A percentile compares a stretch with the other conserved stretches of the same genome.
Conservation (phyloP, 768 basidiomycete species). For the Suillus fuscotomentosus region DNA sequence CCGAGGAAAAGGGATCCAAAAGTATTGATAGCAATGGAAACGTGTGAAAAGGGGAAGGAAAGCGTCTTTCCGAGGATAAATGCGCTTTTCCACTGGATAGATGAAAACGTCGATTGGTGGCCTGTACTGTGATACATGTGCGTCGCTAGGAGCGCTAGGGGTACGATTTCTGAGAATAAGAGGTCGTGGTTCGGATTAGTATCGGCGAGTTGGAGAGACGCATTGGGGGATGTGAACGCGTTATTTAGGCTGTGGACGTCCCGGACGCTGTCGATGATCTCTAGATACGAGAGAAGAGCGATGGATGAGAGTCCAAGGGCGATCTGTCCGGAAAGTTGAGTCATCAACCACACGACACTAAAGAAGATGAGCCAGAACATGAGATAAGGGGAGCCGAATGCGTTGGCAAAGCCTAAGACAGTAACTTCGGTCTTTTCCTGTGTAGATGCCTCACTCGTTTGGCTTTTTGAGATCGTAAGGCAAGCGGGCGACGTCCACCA, state of each 20-base stretch:
- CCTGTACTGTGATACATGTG: conserved; percentile 86
- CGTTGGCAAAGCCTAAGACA: conserved; percentile 86
- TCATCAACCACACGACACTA: conserved; percentile 48
- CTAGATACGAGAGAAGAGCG: conserved; percentile 73
- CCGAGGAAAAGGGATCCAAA: conserved; percentile 41
- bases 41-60: conserved; percentile 68
- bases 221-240: conserved; percentile 47
- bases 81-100: conserved; percentile 94
- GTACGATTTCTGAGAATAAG: conserved; percentile 66
- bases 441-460: conserved; percentile 19
- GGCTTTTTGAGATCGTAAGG: conserved; percentile 53
- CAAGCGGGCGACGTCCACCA: conserved; percentile 81
- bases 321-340: conserved; percentile 83
- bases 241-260: conserved; percentile 60
- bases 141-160: conserved; percentile 73
- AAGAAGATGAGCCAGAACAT: conserved; percentile 76
- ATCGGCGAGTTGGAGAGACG: conserved; percentile 39
- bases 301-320: conserved; percentile 62
- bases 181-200: conserved; percentile 34
- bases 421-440: conserved; percentile 45
- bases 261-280: conserved; percentile 77
- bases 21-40: conserved; percentile 76
- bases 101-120: conserved; percentile 85
- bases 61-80: conserved; percentile 77
- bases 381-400: conserved; percentile 85